These are phyloP conservation scores for Leccinum barrowsii DNA, from an alignment of 768 basidiomycete genomes.

Conservation along the genomic window DNA sequence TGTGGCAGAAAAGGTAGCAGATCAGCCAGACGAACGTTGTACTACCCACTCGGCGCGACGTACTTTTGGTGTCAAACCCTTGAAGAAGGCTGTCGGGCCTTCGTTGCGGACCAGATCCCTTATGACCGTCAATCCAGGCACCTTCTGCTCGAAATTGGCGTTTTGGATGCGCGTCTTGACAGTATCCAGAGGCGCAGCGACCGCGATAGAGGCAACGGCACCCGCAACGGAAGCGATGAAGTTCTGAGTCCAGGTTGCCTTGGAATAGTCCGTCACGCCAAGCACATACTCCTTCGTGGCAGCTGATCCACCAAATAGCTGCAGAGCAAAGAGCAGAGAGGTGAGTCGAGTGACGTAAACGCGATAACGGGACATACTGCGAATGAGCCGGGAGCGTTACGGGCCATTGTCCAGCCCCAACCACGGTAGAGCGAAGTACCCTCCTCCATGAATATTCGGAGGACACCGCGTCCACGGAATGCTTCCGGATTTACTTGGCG, in stretches of 20 bases:
- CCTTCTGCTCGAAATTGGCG: slow-evolving; percentile 90
- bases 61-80: slow-evolving; percentile 96
- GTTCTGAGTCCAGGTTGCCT: slow-evolving; percentile 97
- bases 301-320: slow-evolving; percentile 98
- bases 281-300: slow-evolving; percentile 92
- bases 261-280: slow-evolving; percentile 83
- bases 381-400: slow-evolving; percentile 94
- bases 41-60: slow-evolving; percentile 12
- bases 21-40: slow-evolving; percentile 1
- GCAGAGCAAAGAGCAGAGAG: not conserved
- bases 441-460: slow-evolving; percentile 90
- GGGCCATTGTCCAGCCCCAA: slow-evolving; percentile 98
- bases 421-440: slow-evolving; percentile 91
- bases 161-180: slow-evolving; percentile 99
- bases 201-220: slow-evolving; percentile 91
- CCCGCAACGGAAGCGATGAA: slow-evolving; percentile 94
- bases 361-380: slow-evolving; percentile 56
- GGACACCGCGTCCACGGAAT: slow-evolving; percentile 88
- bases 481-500: slow-evolving; percentile 98
- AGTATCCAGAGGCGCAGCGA: slow-evolving; percentile 93
- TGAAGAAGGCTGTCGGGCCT: slow-evolving; percentile 84
- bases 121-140: slow-evolving; percentile 74
- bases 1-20: slow-evolving; percentile 27
- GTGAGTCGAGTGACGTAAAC: not conserved
- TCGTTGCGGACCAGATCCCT: slow-evolving; percentile 86